phyloP scores from a whole-genome alignment of 2,329 filamentous ascomycete species.

The Arthrobotrys sphaeroides region DNA sequence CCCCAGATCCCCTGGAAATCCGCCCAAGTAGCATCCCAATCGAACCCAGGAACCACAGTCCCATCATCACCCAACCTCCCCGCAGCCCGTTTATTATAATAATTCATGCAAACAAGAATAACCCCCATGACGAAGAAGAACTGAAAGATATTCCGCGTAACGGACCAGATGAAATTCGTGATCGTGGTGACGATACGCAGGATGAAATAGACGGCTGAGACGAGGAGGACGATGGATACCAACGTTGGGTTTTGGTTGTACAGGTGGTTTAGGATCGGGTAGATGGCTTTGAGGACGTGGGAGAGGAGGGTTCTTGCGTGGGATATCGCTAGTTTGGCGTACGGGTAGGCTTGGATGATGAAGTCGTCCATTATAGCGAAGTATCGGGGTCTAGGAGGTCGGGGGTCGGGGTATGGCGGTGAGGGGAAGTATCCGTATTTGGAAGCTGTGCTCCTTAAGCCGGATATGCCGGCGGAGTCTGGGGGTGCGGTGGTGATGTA shows the following conservation, averaged over 20 bases:
- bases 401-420: background rate
- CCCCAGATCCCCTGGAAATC: constrained; percentile 47
- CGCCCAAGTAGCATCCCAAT: constrained; percentile 41
- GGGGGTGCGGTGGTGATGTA: background rate
- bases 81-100: constrained; percentile 15
- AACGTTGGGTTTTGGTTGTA: constrained; percentile 48
- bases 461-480: background rate
- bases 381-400: background rate
- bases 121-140: constrained; percentile 30
- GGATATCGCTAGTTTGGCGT: background rate
- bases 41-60: constrained; percentile 21
- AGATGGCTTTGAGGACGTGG: constrained; percentile 22
- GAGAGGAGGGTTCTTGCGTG: constrained; percentile 19
- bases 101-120: constrained; percentile 12
- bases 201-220: constrained; percentile 20
- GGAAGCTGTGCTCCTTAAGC: background rate
- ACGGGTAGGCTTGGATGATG: constrained; percentile 28
- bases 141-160: constrained; percentile 42
- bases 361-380: constrained; percentile 39
- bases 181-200: constrained; percentile 20
- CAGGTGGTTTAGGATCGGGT: constrained; percentile 40
- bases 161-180: constrained; percentile 33
- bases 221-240: constrained; percentile 36
- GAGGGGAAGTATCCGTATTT: background rate
- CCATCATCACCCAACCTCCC: constrained; percentile 29